Base-by-base conservation (phyloP, 169 alveolate genomes). In the Fabrea salina region DNA sequence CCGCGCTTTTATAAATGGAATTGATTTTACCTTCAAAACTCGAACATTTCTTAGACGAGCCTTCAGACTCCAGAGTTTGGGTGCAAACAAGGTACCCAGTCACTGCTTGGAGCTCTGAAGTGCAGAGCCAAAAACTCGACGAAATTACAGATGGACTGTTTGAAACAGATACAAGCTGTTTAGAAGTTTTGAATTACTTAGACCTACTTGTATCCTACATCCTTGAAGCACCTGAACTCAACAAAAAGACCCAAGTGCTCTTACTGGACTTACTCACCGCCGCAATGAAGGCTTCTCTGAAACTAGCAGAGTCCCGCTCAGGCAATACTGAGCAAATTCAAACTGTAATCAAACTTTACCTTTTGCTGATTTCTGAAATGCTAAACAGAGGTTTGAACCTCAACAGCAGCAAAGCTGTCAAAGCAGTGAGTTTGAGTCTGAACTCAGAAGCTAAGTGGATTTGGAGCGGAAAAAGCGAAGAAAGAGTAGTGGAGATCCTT, bases 1-100 rank as follows among this genome's bases (percentile, higher is more conserved):
- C n/a, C n/a, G n/a, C n/a, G n/a, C n/a, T n/a, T 44, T 54, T 61
- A 32, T 43, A 68, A 68, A 68, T 68, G 78, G 57, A 68, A n/a
- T 39, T 68, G 11, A 33, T 68, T 33, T 30, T 68, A 43, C 78
- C 78, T 43, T 7, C 8, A 25, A 68, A 68, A 37, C 44, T 68
- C 44, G 78, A 68, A 44, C 37, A 44, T 43, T 37, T 68, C 35
- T 19, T 13, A 8, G 78, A 68, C 7, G 11, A 68, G 4, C 78
- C 66, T 11, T 13, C 64, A 16, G 78, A 68, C 13, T n/a, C n/a
- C 64, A 13, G 32, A 22, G 22, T 16, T 22, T 68, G 64, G 64
- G 78, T 68, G 30, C 78, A 68, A 27, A n/a, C 41, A 1, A 8
- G 11, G 37, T 16, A 8, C 8, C 32, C 11, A 30, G 78, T 43